These are phyloP conservation scores for Solanum hybrid DNA, from an alignment of 305 asterid species.

Conservation along the genomic window DNA sequence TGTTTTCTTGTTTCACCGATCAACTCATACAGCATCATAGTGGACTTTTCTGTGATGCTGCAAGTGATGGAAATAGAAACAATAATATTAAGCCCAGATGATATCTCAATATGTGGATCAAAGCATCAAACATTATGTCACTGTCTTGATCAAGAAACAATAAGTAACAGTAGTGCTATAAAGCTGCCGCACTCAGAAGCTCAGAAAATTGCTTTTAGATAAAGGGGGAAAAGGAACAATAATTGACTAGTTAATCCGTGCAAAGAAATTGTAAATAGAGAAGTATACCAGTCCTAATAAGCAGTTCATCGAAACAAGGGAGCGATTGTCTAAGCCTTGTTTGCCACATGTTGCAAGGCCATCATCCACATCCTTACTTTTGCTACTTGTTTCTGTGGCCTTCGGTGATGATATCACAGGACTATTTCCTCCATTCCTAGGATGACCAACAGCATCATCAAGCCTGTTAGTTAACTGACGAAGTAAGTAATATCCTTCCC, in stretches of 20 bases:
- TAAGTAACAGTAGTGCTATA: background rate
- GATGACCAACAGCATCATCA: slow-evolving; percentile 25
- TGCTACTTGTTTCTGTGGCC: slow-evolving; percentile 22
- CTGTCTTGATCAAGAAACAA: background rate
- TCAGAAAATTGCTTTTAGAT: background rate
- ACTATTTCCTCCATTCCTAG: slow-evolving; percentile 17
- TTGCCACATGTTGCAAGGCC: slow-evolving; percentile 26
- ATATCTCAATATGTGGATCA: background rate
- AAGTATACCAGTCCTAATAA: slow-evolving; percentile 61
- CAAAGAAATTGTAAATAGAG: background rate
- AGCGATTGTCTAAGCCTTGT: slow-evolving; percentile 14
- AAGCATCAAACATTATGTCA: background rate
- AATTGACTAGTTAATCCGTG: background rate
- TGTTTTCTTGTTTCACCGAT: background rate
- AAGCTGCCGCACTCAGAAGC: background rate
- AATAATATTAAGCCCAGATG: background rate
- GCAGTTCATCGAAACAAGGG: slow-evolving; percentile 40
- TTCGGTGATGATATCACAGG: slow-evolving; percentile 20
- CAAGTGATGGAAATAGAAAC: background rate
- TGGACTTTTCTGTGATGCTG: background rate
- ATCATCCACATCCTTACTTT: slow-evolving; percentile 23
- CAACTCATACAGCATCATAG: background rate
- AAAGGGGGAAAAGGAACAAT: background rate
- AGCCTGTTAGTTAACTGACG: slow-evolving; percentile 50
- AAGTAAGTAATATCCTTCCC: slow-evolving; percentile 61